A percentile compares a stretch with the other conserved stretches of the same genome.
Evolutionary conservation across 1,284 basidiomycete species (phyloP).

Genomic region (Moesziomyces parantarcticus): DNA sequence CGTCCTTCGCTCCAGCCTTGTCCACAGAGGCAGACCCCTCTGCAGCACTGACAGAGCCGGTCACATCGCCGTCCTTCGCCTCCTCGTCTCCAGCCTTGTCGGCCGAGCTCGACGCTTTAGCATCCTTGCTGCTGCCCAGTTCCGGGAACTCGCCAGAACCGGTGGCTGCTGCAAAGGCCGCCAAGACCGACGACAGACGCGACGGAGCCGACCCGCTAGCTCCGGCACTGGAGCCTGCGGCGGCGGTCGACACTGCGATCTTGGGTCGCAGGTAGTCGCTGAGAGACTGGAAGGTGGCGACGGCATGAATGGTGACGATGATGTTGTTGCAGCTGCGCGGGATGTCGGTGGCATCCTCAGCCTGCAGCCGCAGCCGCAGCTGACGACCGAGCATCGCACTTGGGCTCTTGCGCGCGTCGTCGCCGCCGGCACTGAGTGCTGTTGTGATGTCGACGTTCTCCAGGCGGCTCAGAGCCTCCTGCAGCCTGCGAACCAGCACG

Average conservation of each 20-base stretch:
- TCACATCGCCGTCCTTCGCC: not conserved
- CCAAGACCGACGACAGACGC: slow-evolving; percentile 86
- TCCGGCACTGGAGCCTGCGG: slow-evolving; percentile 72
- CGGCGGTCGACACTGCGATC: slow-evolving; percentile 37
- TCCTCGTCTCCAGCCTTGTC: slow-evolving; percentile 55
- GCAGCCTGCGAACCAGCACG: slow-evolving; percentile 55
- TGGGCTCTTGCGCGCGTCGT: slow-evolving; percentile 52
- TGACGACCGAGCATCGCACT: slow-evolving; percentile 59
- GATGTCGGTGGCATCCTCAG: slow-evolving; percentile 56
- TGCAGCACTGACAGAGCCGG: no score
- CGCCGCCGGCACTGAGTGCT: slow-evolving; percentile 41
- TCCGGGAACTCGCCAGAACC: slow-evolving; percentile 55
- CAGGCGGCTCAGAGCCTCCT: slow-evolving; percentile 62
- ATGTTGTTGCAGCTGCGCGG: slow-evolving; percentile 61
- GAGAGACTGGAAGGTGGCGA: slow-evolving; percentile 63
- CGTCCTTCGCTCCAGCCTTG: slow-evolving; percentile 4
- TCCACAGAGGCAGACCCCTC: not conserved
- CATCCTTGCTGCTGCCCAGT: slow-evolving; percentile 22
- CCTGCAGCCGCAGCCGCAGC: slow-evolving; percentile 60
- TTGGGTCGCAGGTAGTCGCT: slow-evolving; percentile 66
- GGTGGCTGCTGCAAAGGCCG: slow-evolving; percentile 80
- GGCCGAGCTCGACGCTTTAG: slow-evolving; percentile 1
- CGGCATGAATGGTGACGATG: slow-evolving; percentile 64
- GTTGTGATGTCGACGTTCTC: slow-evolving; percentile 62
- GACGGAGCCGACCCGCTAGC: slow-evolving; percentile 67